Conservation (phyloP, 352 stramenopile species). For the Pilasporangium apinafurcum region DNA sequence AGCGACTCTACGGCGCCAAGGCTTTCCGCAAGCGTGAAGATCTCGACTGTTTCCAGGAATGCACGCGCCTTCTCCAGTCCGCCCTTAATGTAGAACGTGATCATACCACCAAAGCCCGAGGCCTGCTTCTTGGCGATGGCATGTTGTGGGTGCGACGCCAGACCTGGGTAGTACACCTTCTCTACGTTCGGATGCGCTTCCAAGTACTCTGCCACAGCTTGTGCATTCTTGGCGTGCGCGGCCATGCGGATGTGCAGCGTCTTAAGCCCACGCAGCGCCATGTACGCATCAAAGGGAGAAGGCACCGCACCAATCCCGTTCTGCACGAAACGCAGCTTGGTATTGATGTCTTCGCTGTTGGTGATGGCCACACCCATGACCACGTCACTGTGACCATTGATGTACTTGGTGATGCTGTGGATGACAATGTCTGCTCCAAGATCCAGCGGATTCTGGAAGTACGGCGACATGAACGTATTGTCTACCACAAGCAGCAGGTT, state of each 20-base stretch:
- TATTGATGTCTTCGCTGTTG: slow-evolving; percentile 90
- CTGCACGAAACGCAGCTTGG: slow-evolving; percentile 92
- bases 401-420: slow-evolving; percentile 96
- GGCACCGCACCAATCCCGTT: slow-evolving; percentile 91
- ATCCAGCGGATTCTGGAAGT: slow-evolving; percentile 90
- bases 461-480: slow-evolving; percentile 93
- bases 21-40: slow-evolving; percentile 94
- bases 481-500: slow-evolving; percentile 89
- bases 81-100: slow-evolving; percentile 94
- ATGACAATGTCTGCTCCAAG: slow-evolving; percentile 91
- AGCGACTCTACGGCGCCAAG: slow-evolving; percentile 92
- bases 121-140: slow-evolving; percentile 81
- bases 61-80: slow-evolving; percentile 70
- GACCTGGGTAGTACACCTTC: slow-evolving; percentile 91
- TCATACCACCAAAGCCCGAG: slow-evolving; percentile 70
- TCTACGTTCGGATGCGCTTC: slow-evolving; percentile 83
- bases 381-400: slow-evolving; percentile 93
- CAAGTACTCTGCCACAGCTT: slow-evolving; percentile 89
- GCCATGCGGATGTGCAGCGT: slow-evolving; percentile 93
- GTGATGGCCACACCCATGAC: slow-evolving; percentile 90
- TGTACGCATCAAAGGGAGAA: slow-evolving; percentile 91
- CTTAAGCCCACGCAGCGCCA: slow-evolving; percentile 94
- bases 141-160: slow-evolving; percentile 87
- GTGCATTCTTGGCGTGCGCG: slow-evolving; percentile 91
- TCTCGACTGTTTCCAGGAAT: slow-evolving; percentile 90